A percentile compares a stretch with the other conserved stretches of the same genome.
These are phyloP conservation scores for Mallotus repandus DNA, from an alignment of 441 rosid genomes.

Conservation along the genomic window DNA sequence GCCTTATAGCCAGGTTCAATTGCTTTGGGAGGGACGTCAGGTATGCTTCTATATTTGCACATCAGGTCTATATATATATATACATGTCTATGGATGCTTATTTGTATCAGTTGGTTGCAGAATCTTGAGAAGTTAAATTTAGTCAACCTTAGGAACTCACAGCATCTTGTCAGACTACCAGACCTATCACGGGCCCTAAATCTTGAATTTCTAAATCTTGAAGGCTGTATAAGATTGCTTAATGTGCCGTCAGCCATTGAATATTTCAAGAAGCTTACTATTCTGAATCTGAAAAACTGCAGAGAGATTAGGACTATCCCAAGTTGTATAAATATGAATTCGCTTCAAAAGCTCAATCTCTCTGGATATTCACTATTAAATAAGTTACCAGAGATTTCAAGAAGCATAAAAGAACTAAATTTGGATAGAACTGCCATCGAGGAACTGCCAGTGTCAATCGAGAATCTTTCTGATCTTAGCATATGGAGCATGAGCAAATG, in stretches of 20 bases:
- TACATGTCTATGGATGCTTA: no score
- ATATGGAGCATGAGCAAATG: background rate
- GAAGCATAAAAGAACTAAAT: no score
- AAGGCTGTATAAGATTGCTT: background rate
- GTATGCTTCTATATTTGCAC: background rate
- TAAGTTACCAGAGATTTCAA: no score
- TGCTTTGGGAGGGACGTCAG: slow-evolving; percentile 5
- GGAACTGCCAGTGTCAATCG: no score
- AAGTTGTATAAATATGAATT: background rate
- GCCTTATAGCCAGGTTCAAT: slow-evolving; percentile 2
- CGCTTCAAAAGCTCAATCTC: background rate
- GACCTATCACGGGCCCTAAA: background rate
- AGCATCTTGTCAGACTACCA: background rate
- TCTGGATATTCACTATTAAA: no score
- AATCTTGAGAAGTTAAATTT: background rate
- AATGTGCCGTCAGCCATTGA: background rate
- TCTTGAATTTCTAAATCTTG: background rate
- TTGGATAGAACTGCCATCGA: no score
- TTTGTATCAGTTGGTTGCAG: background rate
- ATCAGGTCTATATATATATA: no score
- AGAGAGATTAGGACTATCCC: background rate
- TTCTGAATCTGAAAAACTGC: background rate
- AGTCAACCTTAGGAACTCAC: slow-evolving; percentile 7
- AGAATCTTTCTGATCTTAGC: background rate
- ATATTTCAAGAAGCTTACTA: background rate